phyloP scores from a whole-genome alignment of 2,329 filamentous ascomycete species.

The Coniochaeta prunicola region DNA sequence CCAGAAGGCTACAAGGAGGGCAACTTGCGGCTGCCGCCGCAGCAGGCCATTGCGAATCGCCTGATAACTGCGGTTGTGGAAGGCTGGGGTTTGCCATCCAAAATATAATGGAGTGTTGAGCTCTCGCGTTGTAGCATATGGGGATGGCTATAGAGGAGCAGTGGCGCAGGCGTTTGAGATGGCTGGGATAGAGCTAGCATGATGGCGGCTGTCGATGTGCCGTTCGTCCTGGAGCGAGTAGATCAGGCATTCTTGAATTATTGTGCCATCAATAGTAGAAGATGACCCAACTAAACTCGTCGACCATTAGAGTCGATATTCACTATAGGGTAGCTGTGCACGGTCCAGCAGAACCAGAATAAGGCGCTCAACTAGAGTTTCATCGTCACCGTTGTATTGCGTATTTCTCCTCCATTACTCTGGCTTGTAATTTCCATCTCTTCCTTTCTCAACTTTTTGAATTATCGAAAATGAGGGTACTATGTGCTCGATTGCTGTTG shows the following conservation, averaged over 20 bases:
- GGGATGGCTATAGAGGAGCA: neutral
- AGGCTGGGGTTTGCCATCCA: constrained; percentile 58
- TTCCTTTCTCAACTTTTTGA: neutral
- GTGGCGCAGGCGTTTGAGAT: neutral
- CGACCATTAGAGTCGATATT: neutral
- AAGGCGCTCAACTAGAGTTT: neutral
- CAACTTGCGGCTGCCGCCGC: constrained; percentile 69
- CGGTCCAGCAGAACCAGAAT: neutral
- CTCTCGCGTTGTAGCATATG: neutral
- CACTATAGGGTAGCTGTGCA: neutral
- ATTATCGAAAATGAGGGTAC: neutral
- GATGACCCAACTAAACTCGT: neutral
- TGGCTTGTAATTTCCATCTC: neutral
- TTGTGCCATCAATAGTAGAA: neutral
- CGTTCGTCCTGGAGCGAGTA: neutral
- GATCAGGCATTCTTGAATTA: neutral
- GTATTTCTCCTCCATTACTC: neutral
- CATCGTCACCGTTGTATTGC: neutral
- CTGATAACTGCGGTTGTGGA: constrained; percentile 72
- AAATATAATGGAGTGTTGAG: constrained; percentile 32
- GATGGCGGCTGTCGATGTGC: neutral
- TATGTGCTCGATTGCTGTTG: neutral
- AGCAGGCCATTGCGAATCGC: constrained; percentile 88
- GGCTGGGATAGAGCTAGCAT: neutral
- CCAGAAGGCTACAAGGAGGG: constrained; percentile 68